Base-by-base conservation (phyloP, 129 eudicot genomes). In the Heracleum sosnowskyi region DNA sequence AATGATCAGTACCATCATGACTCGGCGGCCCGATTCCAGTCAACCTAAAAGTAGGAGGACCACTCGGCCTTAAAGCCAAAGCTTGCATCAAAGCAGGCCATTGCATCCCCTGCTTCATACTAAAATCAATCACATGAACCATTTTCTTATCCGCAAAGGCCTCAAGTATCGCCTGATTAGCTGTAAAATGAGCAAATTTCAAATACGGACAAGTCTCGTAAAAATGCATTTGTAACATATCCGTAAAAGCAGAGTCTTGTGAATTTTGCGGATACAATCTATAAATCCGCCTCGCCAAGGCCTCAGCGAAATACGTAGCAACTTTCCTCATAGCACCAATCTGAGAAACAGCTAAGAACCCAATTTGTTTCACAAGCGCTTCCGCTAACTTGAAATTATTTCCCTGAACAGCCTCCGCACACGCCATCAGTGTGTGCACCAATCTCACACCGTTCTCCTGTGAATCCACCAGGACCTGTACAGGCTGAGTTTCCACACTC, bases 81-180 rank as follows among this genome's bases (percentile, higher is more conserved):
- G 94, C 97, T 18, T 93, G 98, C 83, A 93, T 82, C 79, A 93
- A 82, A 33, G 98, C 94, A 31, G 98, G 98, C 98, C 98, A 93
- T 71, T 93, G 98, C 91, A 87, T 87, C 31, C 98, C 98, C 46
- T 93, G 97, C 13, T 93, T 93, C 86, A 93, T 84, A 33, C 98
- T 81, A 63, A 91, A 93, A 89, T 93, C 98, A 51, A 93, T 88
- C 5, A 93, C 92, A 63, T 93, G 98, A 11, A 93, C 97, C 10
- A 74, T 77, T 2, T 79, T 82, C n/a, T 87, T 84, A 2, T 86
- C 90, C 0, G 85, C 87, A 39, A 93, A 91, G 0, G 97, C 90
- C 84, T 93, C 98, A 5, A 93, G 69, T 31, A 93, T 89, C 11
- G 98, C 96, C 77, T 93, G 98, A 79, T 93, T 93, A 6, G 98